Evolutionary conservation across 129 eudicot species (phyloP).

Genomic region (Centaurea solstitialis): DNA sequence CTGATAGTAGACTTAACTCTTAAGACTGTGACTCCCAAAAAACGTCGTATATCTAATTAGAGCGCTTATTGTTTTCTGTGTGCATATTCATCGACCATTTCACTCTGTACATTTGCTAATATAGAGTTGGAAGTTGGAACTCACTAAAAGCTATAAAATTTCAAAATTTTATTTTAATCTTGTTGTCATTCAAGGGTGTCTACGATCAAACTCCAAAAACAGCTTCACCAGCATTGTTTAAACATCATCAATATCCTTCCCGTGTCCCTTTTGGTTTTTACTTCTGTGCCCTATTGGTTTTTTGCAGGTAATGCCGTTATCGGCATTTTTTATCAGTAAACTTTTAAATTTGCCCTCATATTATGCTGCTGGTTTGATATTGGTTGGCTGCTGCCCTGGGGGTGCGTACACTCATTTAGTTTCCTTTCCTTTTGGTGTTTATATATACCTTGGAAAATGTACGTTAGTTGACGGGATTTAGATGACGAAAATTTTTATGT

Average conservation of each 20-base stretch:
- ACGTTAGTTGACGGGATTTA: slow-evolving; percentile 13
- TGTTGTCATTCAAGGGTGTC: not conserved
- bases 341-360: slow-evolving; percentile 74
- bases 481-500: slow-evolving; percentile 20
- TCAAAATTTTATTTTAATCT: too few relatives aligned
- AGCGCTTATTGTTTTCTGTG: not conserved
- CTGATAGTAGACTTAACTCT: not conserved
- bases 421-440: slow-evolving; percentile 9
- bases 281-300: not conserved
- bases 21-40: not conserved
- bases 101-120: not conserved
- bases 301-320: slow-evolving; percentile 90
- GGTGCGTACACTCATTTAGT: slow-evolving; percentile 45
- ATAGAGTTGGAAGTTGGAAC: not conserved
- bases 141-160: not conserved
- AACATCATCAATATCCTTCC: too few relatives aligned
- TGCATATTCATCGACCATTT: not conserved
- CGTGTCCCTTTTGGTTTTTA: too few relatives aligned
- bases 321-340: slow-evolving; percentile 73
- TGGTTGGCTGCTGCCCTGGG: slow-evolving; percentile 98
- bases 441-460: slow-evolving; percentile 8
- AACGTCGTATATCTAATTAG: not conserved
- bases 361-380: slow-evolving; percentile 97
- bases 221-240: not conserved
- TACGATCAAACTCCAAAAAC: not conserved